Evolutionary conservation across 371 early-diverging fungal genomes (phyloP), one percentile per base, ranked within the genome.

Genomic region (Mortierella sp.): DNA sequence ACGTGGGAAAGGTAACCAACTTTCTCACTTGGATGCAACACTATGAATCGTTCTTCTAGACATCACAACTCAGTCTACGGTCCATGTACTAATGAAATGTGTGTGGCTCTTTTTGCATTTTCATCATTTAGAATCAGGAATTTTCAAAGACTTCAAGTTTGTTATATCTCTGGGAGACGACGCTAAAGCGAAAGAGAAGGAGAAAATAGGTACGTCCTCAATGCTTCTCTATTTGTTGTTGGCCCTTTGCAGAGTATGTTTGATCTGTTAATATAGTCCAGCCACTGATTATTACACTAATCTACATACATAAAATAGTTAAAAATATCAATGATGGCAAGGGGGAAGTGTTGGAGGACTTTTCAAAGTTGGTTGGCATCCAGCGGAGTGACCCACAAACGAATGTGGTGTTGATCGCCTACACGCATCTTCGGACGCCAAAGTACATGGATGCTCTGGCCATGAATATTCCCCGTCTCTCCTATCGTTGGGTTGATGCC

Each of bases 391-490:
- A 4, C 5, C 46, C 3, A 35, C 29, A 56, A 56, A 32, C 54
- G 11, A 74, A 77, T 24, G 74, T 85, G 8, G 29, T 82, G 46
- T 70, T 86, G 41, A 77, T 86, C 38, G 14, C 86, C 12, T 38
- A 29, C 27, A 44, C 56, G 0, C 14, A 43, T 1, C 58, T 79
- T 24, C 48, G 80, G 12, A 80, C 86, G 1, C 48, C 51, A 29
- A 86, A 86, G 56, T 86, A 77, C 46, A 54, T 82, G 14, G 60
- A 71, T 4, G 82, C 86, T 2, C 24, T 86, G 49, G 82, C 86
- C 0, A 12, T 79, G 60, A 79, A 79, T 54, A 35, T 82, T 46
- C 80, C 86, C 11, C 75, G 86, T 1, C 27, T 86, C 0, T 76
- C 80, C 0, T 43, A 75, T 70, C 71, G 65, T 1, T 86, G 86